A percentile compares a stretch with the other conserved stretches of the same genome.
These are phyloP conservation scores for Hortaea sp. DNA, from an alignment of 2,329 filamentous ascomycete species.

Conservation along the genomic window DNA sequence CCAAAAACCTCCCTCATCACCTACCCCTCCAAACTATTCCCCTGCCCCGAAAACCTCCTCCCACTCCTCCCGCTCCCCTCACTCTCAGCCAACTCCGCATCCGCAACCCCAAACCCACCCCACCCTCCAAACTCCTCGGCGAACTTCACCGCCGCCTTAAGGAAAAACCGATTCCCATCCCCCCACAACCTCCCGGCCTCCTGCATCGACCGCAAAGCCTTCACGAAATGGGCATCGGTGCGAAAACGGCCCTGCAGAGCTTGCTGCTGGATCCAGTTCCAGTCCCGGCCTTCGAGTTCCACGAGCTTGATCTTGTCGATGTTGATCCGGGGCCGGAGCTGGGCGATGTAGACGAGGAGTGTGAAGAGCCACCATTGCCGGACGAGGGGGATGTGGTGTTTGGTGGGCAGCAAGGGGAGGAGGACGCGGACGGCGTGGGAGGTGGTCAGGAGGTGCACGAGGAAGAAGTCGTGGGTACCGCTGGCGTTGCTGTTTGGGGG, in stretches of 20 bases:
- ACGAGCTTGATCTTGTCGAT: slow-evolving; percentile 51
- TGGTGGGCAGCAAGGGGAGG: slow-evolving; percentile 63
- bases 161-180: slow-evolving; percentile 54
- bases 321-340: slow-evolving; percentile 62
- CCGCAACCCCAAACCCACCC: slow-evolving; percentile 36
- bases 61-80: slow-evolving; percentile 1
- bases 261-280: slow-evolving; percentile 65
- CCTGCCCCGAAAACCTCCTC: slow-evolving; percentile 12
- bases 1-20: not conserved
- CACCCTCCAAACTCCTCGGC: slow-evolving; percentile 65
- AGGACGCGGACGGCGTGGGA: slow-evolving; percentile 83
- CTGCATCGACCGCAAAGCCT: slow-evolving; percentile 65
- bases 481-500: slow-evolving; percentile 15
- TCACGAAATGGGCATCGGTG: slow-evolving; percentile 75
- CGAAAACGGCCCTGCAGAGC: slow-evolving; percentile 58
- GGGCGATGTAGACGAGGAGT: slow-evolving; percentile 65
- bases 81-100: slow-evolving; percentile 6
- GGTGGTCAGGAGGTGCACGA: slow-evolving; percentile 72
- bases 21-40: slow-evolving; percentile 1
- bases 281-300: slow-evolving; percentile 56
- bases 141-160: slow-evolving; percentile 61
- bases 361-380: slow-evolving; percentile 85
- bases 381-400: slow-evolving; percentile 63
- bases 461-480: slow-evolving; percentile 62
- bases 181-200: slow-evolving; percentile 68